Percentiles rank a stretch among this genome's conserved stretches.
Evolutionary conservation across 1,284 basidiomycete genomes (phyloP).

Genomic region (Hypsizygus ulmarius): DNA sequence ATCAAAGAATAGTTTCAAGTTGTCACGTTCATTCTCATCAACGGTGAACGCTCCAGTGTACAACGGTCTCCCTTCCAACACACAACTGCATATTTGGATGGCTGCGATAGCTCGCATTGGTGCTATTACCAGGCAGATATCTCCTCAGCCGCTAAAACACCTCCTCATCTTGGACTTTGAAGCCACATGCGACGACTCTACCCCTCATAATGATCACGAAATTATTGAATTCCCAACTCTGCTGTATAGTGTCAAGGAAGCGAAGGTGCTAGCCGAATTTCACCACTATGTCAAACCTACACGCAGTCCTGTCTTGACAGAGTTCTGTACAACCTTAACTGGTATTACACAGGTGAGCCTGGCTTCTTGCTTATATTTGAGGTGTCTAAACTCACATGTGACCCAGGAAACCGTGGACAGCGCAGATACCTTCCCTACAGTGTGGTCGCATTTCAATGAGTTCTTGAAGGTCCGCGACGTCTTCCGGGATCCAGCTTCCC

Average conservation of each 20-base stretch:
- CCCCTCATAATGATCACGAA: background rate
- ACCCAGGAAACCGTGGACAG: slow-evolving; percentile 1
- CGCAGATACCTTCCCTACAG: slow-evolving; percentile 2
- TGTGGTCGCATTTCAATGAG: slow-evolving; percentile 2
- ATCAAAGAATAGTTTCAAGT: too few relatives aligned
- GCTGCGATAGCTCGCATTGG: background rate
- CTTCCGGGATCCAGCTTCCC: background rate
- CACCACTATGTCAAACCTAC: slow-evolving; percentile 3
- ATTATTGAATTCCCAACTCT: slow-evolving; percentile 3
- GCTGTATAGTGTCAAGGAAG: background rate
- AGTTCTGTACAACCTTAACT: slow-evolving; percentile 1
- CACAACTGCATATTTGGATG: background rate
- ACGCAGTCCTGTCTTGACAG: slow-evolving; percentile 1
- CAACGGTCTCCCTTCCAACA: too few relatives aligned
- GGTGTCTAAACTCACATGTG: background rate
- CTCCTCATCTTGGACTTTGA: slow-evolving; percentile 15
- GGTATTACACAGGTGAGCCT: slow-evolving; percentile 4
- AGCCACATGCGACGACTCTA: slow-evolving; percentile 3
- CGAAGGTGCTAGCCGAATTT: background rate
- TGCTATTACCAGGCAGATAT: background rate
- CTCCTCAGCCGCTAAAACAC: background rate
- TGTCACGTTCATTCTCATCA: too few relatives aligned
- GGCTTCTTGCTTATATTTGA: background rate
- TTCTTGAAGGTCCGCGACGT: slow-evolving; percentile 1
- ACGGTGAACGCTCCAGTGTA: too few relatives aligned